Conservation (phyloP, 176 grass and related monocot genomes). For the Cocos nucifera region DNA sequence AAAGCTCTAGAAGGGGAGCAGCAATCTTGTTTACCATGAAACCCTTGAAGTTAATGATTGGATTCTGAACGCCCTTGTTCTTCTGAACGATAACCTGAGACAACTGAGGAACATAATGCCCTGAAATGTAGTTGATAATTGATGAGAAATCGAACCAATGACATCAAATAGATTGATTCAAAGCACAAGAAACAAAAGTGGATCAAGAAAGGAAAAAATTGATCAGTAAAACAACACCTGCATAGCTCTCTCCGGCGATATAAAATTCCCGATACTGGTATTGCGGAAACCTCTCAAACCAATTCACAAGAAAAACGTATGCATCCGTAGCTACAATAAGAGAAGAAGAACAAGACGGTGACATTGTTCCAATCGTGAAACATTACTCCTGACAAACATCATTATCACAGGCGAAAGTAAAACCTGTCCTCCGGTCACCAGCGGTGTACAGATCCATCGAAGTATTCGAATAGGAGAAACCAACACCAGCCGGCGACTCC, state of each 20-base stretch:
- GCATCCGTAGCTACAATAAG: slow-evolving; percentile 55
- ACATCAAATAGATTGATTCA: too few relatives aligned
- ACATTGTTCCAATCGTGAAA: background rate
- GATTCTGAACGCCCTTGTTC: slow-evolving; percentile 56
- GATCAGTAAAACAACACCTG: slow-evolving; percentile 32
- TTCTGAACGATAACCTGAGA: slow-evolving; percentile 51
- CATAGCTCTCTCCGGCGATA: slow-evolving; percentile 93
- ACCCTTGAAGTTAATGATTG: slow-evolving; percentile 74
- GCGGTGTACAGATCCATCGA: slow-evolving; percentile 75
- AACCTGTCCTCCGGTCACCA: slow-evolving; percentile 78
- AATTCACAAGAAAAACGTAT: slow-evolving; percentile 76
- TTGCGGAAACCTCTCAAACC: slow-evolving; percentile 83
- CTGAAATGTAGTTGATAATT: slow-evolving; percentile 25
- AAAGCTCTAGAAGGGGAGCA: background rate
- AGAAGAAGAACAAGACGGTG: slow-evolving; percentile 6
- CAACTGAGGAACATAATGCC: slow-evolving; percentile 92
- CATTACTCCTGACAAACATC: background rate
- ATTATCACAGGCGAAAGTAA: background rate
- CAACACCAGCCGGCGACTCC: slow-evolving; percentile 92
- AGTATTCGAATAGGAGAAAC: slow-evolving; percentile 87
- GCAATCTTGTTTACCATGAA: slow-evolving; percentile 55
- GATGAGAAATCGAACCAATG: too few relatives aligned
- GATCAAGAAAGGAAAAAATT: background rate
- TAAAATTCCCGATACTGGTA: slow-evolving; percentile 91
- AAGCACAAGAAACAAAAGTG: background rate